Base-by-base conservation (phyloP, 1,284 basidiomycete species). In the Rhodotorula sp. region DNA sequence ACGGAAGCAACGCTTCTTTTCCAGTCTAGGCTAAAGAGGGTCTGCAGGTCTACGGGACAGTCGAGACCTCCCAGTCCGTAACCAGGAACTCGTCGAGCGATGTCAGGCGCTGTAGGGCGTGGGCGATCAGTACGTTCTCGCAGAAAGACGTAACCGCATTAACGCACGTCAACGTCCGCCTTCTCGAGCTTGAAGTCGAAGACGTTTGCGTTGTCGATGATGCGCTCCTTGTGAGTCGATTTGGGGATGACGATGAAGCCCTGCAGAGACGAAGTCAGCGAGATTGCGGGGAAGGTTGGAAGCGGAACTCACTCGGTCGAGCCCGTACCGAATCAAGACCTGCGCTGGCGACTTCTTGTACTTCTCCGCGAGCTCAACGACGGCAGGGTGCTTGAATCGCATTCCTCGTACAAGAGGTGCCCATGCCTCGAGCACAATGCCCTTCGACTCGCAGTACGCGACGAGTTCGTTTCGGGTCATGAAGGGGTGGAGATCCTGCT, bases 391-490 rank as follows among this genome's bases (percentile, higher is more conserved):
- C 39, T 86, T 82, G 80, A 87, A 83, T 47, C 82, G 74, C 64
- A 85, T 80, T 0, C 87, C 88, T 4, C 87, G 83, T 54, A 89
- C 79, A 64, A 91, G 82, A 2, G 90, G 90, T 71, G 86, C 74
- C 74, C 74, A 89, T 20, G 74, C 74, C 39, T 76, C 85, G 24
- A 94, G 82, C 32, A 88, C 81, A 66, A 95, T 91, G 9, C 81
- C 83, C 73, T 91, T 82, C 55, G 85, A 79, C 46, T 81, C 77
- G 81, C 91, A 93, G 79, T 90, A 94, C 27, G 85, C 83, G 34
- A 91, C 90, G 66, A 94, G 91, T 15, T 87, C 85, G 54, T 83
- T 82, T 71, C 92, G 90, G 77, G 93, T 91, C 80, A 90, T 92
- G 74, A 89, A 87, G 0, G 92, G 91, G 77, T 93, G 90, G 11